Evolutionary conservation across 1,284 basidiomycete species (phyloP), one percentile per base, ranked within the genome.

Genomic region (Ceratobasidium sp.): DNA sequence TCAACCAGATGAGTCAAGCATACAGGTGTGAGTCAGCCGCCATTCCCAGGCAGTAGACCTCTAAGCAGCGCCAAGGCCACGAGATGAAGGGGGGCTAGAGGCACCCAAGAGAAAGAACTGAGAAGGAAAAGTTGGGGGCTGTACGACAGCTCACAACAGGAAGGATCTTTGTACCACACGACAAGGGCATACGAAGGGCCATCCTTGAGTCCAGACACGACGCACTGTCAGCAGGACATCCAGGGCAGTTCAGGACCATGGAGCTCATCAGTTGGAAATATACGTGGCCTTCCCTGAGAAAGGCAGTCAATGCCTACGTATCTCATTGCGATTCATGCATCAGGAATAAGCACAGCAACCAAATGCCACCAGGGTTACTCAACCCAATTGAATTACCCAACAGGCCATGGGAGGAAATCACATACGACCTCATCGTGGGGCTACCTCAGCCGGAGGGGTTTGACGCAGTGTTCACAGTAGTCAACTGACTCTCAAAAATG

Each of bases 191-290:
- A 0, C 58, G 78, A 1, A 43, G 74, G 22, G 22, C 74, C 0
- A 79, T 83, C 7, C 59, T 83, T 1, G 29, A 74, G 19, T 11
- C 73, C 0, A 76, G 81, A 68, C 81, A 86, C 71, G 80, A 85
- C 62, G 64, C 79, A 0, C 19, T n/a, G 0, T 37, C 79, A 0
- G 75, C 76, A 2, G 65, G 65, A 9, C 65, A 68, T 13, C 65
- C 65, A 9, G 65, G 65, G 6, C 49, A 56, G 27, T 54, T 54
- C 34, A 0, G 37, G 0, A 66, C 64, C 16, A 9, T 53, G 2
- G 64, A 53, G 5, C 31, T 66, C 1, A 9, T 66, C 16, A 2
- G 6, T 5, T 14, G 65, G 0, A 34, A 56, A 6, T 68, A 68
- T 9, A 2, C n/a, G 11, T 68, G 65, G 65, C n/a, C 65, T 41